Conservation (phyloP, 169 alveolate genomes). For the Plasmodium coatneyi region DNA sequence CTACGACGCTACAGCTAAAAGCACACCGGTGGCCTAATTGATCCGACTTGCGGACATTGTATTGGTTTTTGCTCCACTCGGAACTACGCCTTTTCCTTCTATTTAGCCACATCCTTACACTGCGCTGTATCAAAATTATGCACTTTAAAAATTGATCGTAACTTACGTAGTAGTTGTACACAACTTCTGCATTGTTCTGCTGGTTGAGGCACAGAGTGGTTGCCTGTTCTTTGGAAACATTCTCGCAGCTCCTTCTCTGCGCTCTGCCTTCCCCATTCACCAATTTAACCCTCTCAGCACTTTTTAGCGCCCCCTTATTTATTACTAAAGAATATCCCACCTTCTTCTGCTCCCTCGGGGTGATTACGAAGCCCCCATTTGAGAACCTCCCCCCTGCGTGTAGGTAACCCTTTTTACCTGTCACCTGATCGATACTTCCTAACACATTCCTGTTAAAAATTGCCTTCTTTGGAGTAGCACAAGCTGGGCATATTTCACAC, state of each 20-base stretch:
- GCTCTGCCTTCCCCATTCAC: not conserved
- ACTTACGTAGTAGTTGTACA: slow-evolving; percentile 17
- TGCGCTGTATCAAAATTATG: slow-evolving; percentile 28
- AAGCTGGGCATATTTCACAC: not conserved
- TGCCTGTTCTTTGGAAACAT: not conserved
- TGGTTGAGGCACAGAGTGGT: slow-evolving; percentile 27
- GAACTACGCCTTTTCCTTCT: slow-evolving; percentile 1
- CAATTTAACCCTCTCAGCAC: not conserved
- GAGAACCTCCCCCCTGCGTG: not conserved
- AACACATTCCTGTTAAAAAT: not conserved
- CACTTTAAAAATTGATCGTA: slow-evolving; percentile 6
- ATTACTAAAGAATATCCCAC: not conserved
- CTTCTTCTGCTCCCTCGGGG: not conserved
- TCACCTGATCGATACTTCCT: not conserved
- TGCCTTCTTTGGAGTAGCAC: not conserved
- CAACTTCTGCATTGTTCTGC: slow-evolving; percentile 19
- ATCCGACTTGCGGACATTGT: not conserved
- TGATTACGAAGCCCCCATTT: not conserved
- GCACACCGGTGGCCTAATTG: not conserved
- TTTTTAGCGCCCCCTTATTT: not conserved
- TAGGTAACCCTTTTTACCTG: not conserved
- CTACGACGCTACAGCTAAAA: not conserved
- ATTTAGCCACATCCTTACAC: slow-evolving; percentile 32
- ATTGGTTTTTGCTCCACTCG: not conserved
- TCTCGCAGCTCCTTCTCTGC: not conserved